Percentiles rank a stretch among this genome's conserved stretches.
These are phyloP conservation scores for Podospora bellae-mahoneyi DNA, from an alignment of 495 filamentous ascomycete genomes.

Conservation along the genomic window DNA sequence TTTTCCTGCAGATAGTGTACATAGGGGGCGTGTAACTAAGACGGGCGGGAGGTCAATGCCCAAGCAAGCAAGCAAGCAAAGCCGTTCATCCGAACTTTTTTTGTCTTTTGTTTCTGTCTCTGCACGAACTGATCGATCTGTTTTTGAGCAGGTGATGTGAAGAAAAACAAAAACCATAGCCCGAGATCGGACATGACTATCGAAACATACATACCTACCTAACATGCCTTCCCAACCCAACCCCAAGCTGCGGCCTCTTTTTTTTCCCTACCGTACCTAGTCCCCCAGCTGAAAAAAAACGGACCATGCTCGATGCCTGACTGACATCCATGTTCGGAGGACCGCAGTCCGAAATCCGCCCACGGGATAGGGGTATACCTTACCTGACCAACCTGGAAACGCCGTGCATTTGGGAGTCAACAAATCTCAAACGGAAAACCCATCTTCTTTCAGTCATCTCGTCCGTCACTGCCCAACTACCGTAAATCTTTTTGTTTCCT, in stretches of 20 bases:
- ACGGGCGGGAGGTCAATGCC: neutral
- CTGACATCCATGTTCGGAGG: neutral
- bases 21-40: neutral
- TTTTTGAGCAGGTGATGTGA: too few species aligned
- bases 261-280: too few species aligned
- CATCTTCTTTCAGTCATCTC: neutral
- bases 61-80: neutral
- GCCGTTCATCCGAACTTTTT: neutral
- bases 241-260: neutral
- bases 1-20: neutral
- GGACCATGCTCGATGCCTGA: neutral
- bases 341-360: too few species aligned
- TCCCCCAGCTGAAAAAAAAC: too few species aligned
- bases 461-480: neutral
- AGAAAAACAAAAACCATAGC: neutral
- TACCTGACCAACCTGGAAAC: too few species aligned
- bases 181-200: neutral
- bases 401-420: too few species aligned
- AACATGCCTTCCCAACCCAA: neutral
- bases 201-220: neutral
- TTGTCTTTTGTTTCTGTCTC: neutral
- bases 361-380: too few species aligned
- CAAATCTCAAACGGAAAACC: neutral
- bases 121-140: too few species aligned
- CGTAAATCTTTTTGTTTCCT: neutral